Base-by-base conservation (phyloP, 129 eudicot species). In the Flaveria linearis region DNA sequence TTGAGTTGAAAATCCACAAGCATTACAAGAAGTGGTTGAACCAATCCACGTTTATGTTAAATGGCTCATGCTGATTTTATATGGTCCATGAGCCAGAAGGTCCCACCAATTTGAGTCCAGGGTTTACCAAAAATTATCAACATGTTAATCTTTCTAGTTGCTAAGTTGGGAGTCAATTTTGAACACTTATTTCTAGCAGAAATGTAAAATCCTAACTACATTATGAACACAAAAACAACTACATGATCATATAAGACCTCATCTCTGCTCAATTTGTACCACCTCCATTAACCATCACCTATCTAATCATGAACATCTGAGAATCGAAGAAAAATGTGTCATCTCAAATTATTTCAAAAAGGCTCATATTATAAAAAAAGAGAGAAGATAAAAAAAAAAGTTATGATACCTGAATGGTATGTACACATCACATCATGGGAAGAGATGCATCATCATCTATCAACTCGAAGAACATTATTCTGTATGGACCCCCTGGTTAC, bases 381-480 rank as follows among this genome's bases (percentile, higher is more conserved):
- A 16, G 63, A 64, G 18, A 57, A 16, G 23, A n/a, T 36, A 20
- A 22, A 58, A 55, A 47, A 47, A 25, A 28, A 28, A 50, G 28
- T 17, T 13, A 16, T 18, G 45, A 78, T 66, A 77, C 78, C 81
- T 81, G 39, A 52, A 72, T 61, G 73, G 71, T 66, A 82, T 68
- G 72, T 80, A 72, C 78, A 70, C 7, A 3, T 39, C 42, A 36
- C 62, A 82, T 60, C 20, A 36, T 69, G 58, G 36, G 46, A 68
- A 20, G 63, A 71, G 62, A 43, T 62, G 64, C 23, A 67, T 55
- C 65, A 23, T 63, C 49, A 83, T 84, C 86, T 71, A 81, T 81
- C 84, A 41, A 94, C 97, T 33, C 98, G 90, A 52, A 94, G 93
- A 73, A 94, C 77, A 81, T 94, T 94, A 76, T 94, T 94, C 12